Percentiles rank a stretch among this genome's conserved stretches.
Conservation (phyloP, 768 basidiomycete species). For the Boletus reticuloceps region DNA sequence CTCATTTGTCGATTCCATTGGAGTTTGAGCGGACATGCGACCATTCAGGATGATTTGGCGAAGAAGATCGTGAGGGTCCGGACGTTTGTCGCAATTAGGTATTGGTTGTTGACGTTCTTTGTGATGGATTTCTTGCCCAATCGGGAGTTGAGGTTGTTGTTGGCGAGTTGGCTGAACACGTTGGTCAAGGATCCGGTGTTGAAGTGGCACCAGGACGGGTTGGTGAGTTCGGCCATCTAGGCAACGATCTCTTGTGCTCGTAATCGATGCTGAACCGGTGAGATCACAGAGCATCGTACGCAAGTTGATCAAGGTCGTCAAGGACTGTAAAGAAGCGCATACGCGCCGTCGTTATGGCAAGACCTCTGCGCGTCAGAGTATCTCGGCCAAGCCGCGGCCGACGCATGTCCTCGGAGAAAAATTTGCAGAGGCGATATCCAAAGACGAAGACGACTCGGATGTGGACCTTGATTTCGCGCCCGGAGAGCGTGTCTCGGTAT, state of each 20-base stretch:
- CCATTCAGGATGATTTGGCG: constrained; percentile 60
- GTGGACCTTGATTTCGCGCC: constrained; percentile 76
- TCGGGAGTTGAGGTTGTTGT: constrained; percentile 65
- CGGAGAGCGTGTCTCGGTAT: constrained; percentile 43
- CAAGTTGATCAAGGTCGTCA: constrained; percentile 78
- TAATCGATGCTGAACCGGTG: constrained; percentile 6
- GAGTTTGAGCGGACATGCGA: constrained; percentile 50
- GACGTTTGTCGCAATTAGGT: constrained; percentile 86
- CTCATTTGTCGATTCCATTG: constrained; percentile 88
- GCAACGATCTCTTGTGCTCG: not conserved
- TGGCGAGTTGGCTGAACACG: constrained; percentile 83
- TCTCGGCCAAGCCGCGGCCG: constrained; percentile 32
- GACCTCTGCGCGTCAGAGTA: constrained; percentile 29
- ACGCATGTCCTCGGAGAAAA: constrained; percentile 58
- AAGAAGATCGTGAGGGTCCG: constrained; percentile 80
- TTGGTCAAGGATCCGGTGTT: constrained; percentile 69
- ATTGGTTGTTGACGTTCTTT: constrained; percentile 91
- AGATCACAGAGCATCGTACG: constrained; percentile 67
- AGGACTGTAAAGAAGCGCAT: constrained; percentile 75
- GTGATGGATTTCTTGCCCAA: constrained; percentile 84
- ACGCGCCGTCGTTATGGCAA: constrained; percentile 37
- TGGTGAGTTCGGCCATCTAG: constrained; percentile 47
- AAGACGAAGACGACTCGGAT: constrained; percentile 60
- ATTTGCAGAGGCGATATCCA: constrained; percentile 56
- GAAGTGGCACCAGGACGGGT: constrained; percentile 62